These are phyloP conservation scores for Clonostachys byssicola DNA, from an alignment of 2,329 filamentous ascomycete species.

Conservation along the genomic window DNA sequence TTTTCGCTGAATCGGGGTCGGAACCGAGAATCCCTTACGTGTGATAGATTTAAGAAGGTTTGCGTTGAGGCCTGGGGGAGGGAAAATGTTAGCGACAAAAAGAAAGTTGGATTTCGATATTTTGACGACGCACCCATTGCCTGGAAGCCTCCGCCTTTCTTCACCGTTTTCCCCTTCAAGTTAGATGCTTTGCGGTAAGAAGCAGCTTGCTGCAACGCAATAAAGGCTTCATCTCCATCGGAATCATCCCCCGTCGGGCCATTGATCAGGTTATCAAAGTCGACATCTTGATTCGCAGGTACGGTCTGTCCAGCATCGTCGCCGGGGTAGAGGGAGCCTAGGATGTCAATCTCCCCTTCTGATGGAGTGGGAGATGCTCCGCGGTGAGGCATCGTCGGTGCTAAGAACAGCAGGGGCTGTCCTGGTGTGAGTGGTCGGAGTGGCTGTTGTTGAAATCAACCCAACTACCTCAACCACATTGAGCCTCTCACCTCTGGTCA, in stretches of 20 bases:
- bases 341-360: slow-evolving; percentile 89
- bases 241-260: slow-evolving; percentile 44
- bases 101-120: not conserved
- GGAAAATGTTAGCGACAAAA: not conserved
- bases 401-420: too few species aligned
- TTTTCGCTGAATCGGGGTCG: slow-evolving; percentile 96
- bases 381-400: slow-evolving; percentile 60
- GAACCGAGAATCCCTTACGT: slow-evolving; percentile 91
- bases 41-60: slow-evolving; percentile 86
- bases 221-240: slow-evolving; percentile 82
- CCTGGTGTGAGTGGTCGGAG: too few species aligned
- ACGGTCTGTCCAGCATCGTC: slow-evolving; percentile 38
- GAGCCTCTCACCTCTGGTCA: not conserved
- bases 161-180: slow-evolving; percentile 77
- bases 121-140: slow-evolving; percentile 64
- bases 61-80: slow-evolving; percentile 61
- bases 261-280: slow-evolving; percentile 59
- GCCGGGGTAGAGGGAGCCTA: slow-evolving; percentile 68
- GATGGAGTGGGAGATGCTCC: slow-evolving; percentile 78
- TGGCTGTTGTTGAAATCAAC: too few species aligned
- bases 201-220: slow-evolving; percentile 80
- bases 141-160: slow-evolving; percentile 96
- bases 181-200: slow-evolving; percentile 83
- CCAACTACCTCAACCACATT: too few species aligned
- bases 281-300: slow-evolving; percentile 40